Evolutionary conservation across 1,139 yeast species (phyloP).

Genomic region (Diutina rugosa): DNA sequence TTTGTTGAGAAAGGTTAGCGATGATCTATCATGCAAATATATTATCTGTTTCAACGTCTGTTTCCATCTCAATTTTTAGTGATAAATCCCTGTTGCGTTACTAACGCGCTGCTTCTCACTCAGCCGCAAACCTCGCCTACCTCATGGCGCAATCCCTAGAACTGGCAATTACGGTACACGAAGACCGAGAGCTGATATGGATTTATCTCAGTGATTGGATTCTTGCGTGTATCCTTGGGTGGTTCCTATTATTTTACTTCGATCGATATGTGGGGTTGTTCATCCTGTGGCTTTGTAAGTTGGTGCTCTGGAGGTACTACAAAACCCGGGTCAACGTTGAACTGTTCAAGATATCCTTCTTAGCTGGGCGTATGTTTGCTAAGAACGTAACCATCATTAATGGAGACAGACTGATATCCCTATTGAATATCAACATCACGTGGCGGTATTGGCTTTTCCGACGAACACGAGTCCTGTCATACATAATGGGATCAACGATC

Average conservation of each 20-base stretch:
- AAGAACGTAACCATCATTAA: slow-evolving; percentile 64
- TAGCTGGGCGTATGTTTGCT: slow-evolving; percentile 75
- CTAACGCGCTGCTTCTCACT: not conserved
- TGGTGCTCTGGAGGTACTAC: slow-evolving; percentile 50
- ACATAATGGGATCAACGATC: slow-evolving; percentile 5
- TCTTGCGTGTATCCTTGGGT: slow-evolving; percentile 45
- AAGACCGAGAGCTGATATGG: slow-evolving; percentile 26
- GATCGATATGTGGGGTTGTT: slow-evolving; percentile 60
- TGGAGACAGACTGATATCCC: slow-evolving; percentile 54
- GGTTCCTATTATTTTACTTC: slow-evolving; percentile 63
- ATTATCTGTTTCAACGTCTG: too few species aligned
- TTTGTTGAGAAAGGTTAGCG: too few species aligned
- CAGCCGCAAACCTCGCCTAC: not conserved
- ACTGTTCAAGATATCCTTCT: slow-evolving; percentile 57
- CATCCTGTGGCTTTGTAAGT: slow-evolving; percentile 36
- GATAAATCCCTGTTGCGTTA: too few species aligned
- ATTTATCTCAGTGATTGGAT: slow-evolving; percentile 79
- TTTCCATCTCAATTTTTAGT: too few species aligned
- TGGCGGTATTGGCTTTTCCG: slow-evolving; percentile 82
- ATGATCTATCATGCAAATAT: too few species aligned
- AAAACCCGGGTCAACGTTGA: slow-evolving; percentile 53
- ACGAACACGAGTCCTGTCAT: slow-evolving; percentile 35
- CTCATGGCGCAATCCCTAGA: not conserved
- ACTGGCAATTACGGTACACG: not conserved
- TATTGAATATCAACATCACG: slow-evolving; percentile 60